phyloP scores from a whole-genome alignment of 2,329 filamentous ascomycete genomes.

The Thielaviopsis ethacetica region DNA sequence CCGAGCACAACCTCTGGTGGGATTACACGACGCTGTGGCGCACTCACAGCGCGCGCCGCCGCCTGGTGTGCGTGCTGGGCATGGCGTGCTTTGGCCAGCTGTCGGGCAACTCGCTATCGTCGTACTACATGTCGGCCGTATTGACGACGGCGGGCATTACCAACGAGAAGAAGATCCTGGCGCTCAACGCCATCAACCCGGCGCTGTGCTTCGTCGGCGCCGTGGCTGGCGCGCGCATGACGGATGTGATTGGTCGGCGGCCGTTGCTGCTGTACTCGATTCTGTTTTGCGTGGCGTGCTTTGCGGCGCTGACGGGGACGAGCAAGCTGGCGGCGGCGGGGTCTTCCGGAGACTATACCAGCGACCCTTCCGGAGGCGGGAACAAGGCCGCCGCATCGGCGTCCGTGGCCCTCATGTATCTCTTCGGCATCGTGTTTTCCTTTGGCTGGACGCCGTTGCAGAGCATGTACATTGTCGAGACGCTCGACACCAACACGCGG shows the following conservation, averaged over 20 bases:
- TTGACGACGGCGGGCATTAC: conserved; percentile 35
- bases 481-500: conserved; percentile 19
- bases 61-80: conserved; percentile 33
- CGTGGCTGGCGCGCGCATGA: conserved; percentile 36
- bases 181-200: conserved; percentile 36
- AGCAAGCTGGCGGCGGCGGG: conserved; percentile 24
- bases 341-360: too few species aligned
- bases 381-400: conserved; percentile 23
- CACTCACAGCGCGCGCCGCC: conserved; percentile 28
- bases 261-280: conserved; percentile 33
- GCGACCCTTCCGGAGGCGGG: too few species aligned
- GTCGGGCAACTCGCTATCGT: conserved; percentile 30
- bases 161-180: conserved; percentile 28
- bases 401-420: conserved; percentile 34
- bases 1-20: conserved; percentile 38
- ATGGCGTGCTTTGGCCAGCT: conserved; percentile 38
- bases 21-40: conserved; percentile 38
- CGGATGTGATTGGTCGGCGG: conserved; percentile 41
- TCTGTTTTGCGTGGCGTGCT: conserved; percentile 29
- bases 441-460: conserved; percentile 34
- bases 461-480: conserved; percentile 22
- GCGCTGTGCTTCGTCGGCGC: conserved; percentile 34
- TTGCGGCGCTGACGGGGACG: conserved; percentile 32
- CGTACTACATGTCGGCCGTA: conserved; percentile 38
- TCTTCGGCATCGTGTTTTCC: conserved; percentile 35